A percentile compares a stretch with the other conserved stretches of the same genome.
phyloP scores from a whole-genome alignment of 2,329 filamentous ascomycete species.

The Xylariaceae sp. region DNA sequence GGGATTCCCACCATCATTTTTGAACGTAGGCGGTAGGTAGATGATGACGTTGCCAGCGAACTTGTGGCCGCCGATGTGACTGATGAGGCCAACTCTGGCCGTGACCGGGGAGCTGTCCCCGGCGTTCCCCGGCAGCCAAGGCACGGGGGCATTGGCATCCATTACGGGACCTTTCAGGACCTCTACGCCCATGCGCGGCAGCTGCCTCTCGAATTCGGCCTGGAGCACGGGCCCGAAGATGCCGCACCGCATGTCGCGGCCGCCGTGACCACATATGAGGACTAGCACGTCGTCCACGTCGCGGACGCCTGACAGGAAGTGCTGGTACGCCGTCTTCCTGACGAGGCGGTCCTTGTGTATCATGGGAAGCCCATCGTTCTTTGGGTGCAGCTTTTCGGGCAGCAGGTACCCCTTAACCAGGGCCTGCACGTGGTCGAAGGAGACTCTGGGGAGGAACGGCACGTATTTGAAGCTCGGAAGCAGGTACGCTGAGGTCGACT shows the following conservation, averaged over 20 bases:
- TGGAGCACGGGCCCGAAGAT: conserved; percentile 69
- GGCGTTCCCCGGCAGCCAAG: conserved; percentile 21
- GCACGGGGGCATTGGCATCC: conserved; percentile 31
- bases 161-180: conserved; percentile 44
- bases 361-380: conserved; percentile 54
- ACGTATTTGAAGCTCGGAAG: conserved; percentile 82
- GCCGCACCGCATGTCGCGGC: conserved; percentile 77
- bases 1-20: conserved; percentile 33
- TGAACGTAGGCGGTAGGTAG: conserved; percentile 60
- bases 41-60: conserved; percentile 81
- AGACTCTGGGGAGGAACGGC: conserved; percentile 60
- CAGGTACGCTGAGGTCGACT: conserved; percentile 64
- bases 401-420: conserved; percentile 62
- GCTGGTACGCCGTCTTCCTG: conserved; percentile 48
- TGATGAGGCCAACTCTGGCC: conserved; percentile 64
- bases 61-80: conserved; percentile 79
- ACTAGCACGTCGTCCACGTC: conserved; percentile 66
- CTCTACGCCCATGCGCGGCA: conserved; percentile 45
- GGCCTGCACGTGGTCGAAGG: conserved; percentile 49
- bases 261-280: conserved; percentile 82
- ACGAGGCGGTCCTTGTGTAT: conserved; percentile 49
- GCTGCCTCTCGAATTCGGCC: conserved; percentile 60
- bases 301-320: conserved; percentile 49
- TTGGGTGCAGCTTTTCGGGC: conserved; percentile 55
- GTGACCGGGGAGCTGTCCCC: conserved; percentile 26